Conservation (phyloP, 1,284 basidiomycete species). For the Leccinum subrobustum region DNA sequence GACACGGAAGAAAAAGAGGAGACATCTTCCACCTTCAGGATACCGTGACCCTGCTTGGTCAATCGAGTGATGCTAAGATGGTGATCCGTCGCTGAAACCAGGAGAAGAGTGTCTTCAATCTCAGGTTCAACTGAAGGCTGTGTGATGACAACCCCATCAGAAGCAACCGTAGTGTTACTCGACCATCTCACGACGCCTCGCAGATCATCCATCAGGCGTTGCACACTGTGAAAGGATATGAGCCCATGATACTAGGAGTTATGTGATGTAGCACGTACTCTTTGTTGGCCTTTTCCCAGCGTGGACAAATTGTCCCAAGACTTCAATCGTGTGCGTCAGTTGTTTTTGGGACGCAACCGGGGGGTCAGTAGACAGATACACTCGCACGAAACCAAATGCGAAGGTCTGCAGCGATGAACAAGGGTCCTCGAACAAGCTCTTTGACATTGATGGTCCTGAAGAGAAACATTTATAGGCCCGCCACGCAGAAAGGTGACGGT, state of each 20-base stretch:
- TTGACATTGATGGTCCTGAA: conserved; percentile 93
- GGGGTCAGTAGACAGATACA: conserved; percentile 79
- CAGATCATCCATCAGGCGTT: conserved; percentile 70
- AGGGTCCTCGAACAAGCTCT: conserved; percentile 80
- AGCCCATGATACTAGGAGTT: conserved; percentile 6
- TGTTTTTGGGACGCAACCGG: conserved; percentile 80
- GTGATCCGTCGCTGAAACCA: conserved; percentile 95
- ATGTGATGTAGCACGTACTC: conserved; percentile 51
- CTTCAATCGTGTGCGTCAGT: conserved; percentile 81
- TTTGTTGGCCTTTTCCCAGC: conserved; percentile 72
- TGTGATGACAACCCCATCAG: conserved; percentile 39
- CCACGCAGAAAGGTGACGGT: neutral
- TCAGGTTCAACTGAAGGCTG: conserved; percentile 62
- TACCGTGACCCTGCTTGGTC: conserved; percentile 82
- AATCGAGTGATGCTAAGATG: conserved; percentile 94
- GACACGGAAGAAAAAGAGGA: conserved; percentile 99
- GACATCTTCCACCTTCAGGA: conserved; percentile 94
- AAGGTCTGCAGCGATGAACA: conserved; percentile 81
- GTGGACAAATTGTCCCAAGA: conserved; percentile 73
- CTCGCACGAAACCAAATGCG: conserved; percentile 80
- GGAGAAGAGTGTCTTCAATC: conserved; percentile 67
- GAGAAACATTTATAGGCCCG: conserved; percentile 76
- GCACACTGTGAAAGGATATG: conserved; percentile 40
- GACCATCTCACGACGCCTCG: conserved; percentile 53
- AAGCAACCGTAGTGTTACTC: conserved; percentile 30